Percentiles rank a stretch among this genome's conserved stretches.
These are phyloP conservation scores for Funneliformis mosseae DNA, from an alignment of 192 early-diverging fungal genomes.

Conservation along the genomic window DNA sequence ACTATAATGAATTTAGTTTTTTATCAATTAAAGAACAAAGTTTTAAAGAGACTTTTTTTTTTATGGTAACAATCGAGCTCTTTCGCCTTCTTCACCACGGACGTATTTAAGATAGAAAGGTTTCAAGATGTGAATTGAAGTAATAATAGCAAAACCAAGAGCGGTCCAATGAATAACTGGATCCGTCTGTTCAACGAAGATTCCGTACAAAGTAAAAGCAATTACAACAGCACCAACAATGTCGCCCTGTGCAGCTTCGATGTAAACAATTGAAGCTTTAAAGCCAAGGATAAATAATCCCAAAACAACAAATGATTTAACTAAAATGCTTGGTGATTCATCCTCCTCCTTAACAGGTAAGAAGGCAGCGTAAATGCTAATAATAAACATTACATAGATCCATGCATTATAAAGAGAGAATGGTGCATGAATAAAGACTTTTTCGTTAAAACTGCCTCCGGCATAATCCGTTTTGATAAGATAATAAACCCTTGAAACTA, in stretches of 20 bases:
- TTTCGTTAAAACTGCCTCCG: slow-evolving; percentile 41
- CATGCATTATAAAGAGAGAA: slow-evolving; percentile 72
- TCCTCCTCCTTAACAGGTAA: slow-evolving; percentile 44
- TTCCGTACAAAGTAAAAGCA: slow-evolving; percentile 55
- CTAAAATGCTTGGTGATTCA: slow-evolving; percentile 44
- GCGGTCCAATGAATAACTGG: slow-evolving; percentile 53
- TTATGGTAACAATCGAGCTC: slow-evolving; percentile 56
- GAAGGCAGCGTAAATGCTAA: slow-evolving; percentile 65
- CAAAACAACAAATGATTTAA: slow-evolving; percentile 50
- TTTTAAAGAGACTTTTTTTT: too few species aligned
- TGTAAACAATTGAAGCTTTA: slow-evolving; percentile 63
- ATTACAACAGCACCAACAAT: slow-evolving; percentile 65
- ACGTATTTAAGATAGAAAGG: slow-evolving; percentile 42
- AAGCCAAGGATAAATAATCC: slow-evolving; percentile 56
- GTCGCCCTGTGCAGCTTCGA: slow-evolving; percentile 63
- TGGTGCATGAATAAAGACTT: slow-evolving; percentile 63
- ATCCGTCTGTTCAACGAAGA: slow-evolving; percentile 49
- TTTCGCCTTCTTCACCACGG: slow-evolving; percentile 42
- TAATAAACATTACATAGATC: slow-evolving; percentile 58
- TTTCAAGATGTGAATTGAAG: slow-evolving; percentile 46
- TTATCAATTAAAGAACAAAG: too few species aligned
- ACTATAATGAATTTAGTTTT: too few species aligned
- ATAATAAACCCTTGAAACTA: slow-evolving; percentile 63
- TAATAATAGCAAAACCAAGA: slow-evolving; percentile 48
- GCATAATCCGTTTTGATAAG: slow-evolving; percentile 45